Base-by-base conservation (phyloP, 2,329 filamentous ascomycete species). In the Arachnopeziza araneosa region DNA sequence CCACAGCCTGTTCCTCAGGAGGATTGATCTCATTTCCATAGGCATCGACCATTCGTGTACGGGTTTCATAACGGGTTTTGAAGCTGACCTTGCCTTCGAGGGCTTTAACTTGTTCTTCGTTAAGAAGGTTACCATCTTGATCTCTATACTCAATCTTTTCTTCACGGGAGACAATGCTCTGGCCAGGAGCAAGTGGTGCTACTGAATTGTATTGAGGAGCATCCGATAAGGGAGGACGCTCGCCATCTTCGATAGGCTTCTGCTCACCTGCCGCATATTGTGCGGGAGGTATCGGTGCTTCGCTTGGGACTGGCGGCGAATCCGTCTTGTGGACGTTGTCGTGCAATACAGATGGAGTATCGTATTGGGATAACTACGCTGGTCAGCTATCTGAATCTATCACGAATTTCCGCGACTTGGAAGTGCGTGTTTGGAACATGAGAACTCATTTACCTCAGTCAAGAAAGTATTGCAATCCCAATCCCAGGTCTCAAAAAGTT, bases 381-480 rank as follows among this genome's bases (percentile, higher is more conserved):
- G 17, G 59, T 69, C 50, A 68, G 63, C 26, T 14, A 44, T 17
- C 36, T 44, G 12, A 44, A 44, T 44, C 17, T 44, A 44, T 44
- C 17, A 14, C 36, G 57, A 36, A 51, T 26, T 56, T 26, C 61
- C 60, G 48, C 66, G 67, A 50, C 49, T 64, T n/a, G 66, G 65
- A 36, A 68, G 59, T n/a, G 53, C 53, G 55, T 58, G 55, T 50
- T 54, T 24, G 21, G 75, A 71, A 60, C 73, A 50, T 26, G 59
- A 64, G 58, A 56, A 59, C 60, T 57, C 56, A 88, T 90, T 90
- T 86, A 97, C 93, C 72, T 86, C 86, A 66, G 87, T 87, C 68
- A 88, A 80, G 79, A 99, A 99, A 62, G 84, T 93, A 75, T 96
- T 96, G 83, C 95, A 99, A 75, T 99, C 95, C 83, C 93, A 99